phyloP scores from a whole-genome alignment of 805 yeast species.

The Saccharomyces jurei region DNA sequence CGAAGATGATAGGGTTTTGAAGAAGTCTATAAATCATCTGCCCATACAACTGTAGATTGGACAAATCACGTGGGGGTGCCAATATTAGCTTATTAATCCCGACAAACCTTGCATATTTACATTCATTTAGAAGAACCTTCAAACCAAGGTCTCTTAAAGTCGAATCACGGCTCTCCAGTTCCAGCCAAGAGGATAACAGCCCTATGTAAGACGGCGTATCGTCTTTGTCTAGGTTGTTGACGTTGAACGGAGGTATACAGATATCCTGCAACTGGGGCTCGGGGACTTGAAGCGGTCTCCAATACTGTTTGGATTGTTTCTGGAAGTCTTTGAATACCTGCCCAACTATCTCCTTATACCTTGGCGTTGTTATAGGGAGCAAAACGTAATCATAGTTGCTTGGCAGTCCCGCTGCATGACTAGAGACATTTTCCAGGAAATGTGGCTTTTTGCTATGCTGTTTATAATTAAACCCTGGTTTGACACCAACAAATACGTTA shows the following conservation, averaged over 20 bases:
- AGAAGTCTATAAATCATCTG: conserved; percentile 33
- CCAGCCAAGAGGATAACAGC: conserved; percentile 61
- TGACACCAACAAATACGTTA: conserved; percentile 39
- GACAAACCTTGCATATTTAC: conserved; percentile 49
- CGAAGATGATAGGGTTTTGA: conserved; percentile 16
- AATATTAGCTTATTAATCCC: conserved; percentile 49
- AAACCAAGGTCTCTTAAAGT: conserved; percentile 44
- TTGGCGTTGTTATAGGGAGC: conserved; percentile 45
- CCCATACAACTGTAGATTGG: conserved; percentile 43
- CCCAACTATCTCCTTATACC: conserved; percentile 39
- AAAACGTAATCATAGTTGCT: conserved; percentile 43
- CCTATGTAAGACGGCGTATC: conserved; percentile 38
- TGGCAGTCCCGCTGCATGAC: conserved; percentile 1
- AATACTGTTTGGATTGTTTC: neutral
- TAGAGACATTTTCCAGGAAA: conserved; percentile 12
- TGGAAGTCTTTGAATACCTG: conserved; percentile 17
- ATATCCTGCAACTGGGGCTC: conserved; percentile 30
- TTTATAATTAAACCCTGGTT: conserved; percentile 30
- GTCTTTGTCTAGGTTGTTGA: conserved; percentile 1
- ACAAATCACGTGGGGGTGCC: conserved; percentile 56
- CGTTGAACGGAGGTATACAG: conserved; percentile 25
- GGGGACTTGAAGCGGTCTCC: conserved; percentile 15
- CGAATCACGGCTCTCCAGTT: conserved; percentile 47
- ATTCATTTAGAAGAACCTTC: conserved; percentile 52
- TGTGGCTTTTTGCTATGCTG: conserved; percentile 5